phyloP scores from a whole-genome alignment of 2,329 filamentous ascomycete species.

The Coniochaeta sp. region DNA sequence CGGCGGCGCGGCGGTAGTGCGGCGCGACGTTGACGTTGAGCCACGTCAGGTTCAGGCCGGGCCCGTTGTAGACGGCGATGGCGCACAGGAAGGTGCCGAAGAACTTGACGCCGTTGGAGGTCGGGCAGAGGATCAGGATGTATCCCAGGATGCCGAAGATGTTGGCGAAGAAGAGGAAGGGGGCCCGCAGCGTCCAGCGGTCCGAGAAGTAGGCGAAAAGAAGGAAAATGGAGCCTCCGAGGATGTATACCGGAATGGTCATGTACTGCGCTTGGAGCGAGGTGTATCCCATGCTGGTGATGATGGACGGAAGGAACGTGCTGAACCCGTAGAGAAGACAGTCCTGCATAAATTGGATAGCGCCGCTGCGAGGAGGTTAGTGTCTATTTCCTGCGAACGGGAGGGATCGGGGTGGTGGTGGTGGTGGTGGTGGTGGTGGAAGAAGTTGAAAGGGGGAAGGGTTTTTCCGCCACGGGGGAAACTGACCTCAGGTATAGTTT shows the following conservation, averaged over 20 bases:
- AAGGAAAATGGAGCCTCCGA: constrained; percentile 38
- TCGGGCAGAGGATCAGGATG: constrained; percentile 37
- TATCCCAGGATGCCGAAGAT: constrained; percentile 40
- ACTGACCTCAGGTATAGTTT: constrained; percentile 40
- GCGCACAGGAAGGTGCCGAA: constrained; percentile 41
- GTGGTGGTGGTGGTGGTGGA: no score
- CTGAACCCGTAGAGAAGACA: constrained; percentile 49
- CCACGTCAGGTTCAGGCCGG: constrained; percentile 40
- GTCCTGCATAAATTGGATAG: constrained; percentile 43
- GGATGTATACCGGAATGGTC: constrained; percentile 49
- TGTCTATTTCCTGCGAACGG: no score
- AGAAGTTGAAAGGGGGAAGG: no score
- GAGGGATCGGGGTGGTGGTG: no score
- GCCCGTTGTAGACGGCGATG: constrained; percentile 36
- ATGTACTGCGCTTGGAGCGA: constrained; percentile 43
- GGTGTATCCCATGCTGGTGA: constrained; percentile 42
- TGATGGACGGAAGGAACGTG: constrained; percentile 49
- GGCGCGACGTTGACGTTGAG: constrained; percentile 35
- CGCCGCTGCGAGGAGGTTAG: no score
- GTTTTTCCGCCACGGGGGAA: no score
- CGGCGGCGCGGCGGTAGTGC: constrained; percentile 36
- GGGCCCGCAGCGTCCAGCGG: constrained; percentile 22
- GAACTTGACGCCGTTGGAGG: constrained; percentile 39
- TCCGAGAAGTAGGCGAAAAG: constrained; percentile 38
- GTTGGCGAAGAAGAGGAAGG: constrained; percentile 50